Evolutionary conservation across 305 asterid genomes (phyloP), one percentile per base, ranked within the genome.

Genomic region (Petunia hybrid): DNA sequence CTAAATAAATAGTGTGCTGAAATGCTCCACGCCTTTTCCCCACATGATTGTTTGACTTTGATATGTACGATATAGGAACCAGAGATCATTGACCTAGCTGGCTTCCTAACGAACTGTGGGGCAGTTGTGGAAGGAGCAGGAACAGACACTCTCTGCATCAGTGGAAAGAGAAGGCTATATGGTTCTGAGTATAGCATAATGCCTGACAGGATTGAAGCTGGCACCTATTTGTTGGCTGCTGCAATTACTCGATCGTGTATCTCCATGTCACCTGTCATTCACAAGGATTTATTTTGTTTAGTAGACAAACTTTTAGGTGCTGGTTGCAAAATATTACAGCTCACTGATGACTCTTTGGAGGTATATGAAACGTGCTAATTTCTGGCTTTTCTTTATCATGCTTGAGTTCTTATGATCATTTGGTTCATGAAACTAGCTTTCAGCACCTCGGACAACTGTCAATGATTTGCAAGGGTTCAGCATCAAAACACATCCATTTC

Each of bases 51-150:
- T 31, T 68, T 14, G 16, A 16, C 76, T 16, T 45, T 69, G 46
- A 77, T 41, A 42, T 61, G 69, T 56, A 60, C 55, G 13, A n/a
- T 13, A 39, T 82, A 89, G 92, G 92, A 89, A 56, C 92, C 90
- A 0, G 90, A 87, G 81, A 84, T 89, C 57, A 53, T 70, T 48
- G 92, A 89, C 67, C 88, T 89, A 13, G 90, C 89, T 39, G 22
- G 60, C 67, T 89, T 81, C 82, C 79, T 89, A 45, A 74, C 80
- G 5, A 87, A 83, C 56, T 41, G 82, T 14, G 90, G 92, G 77
- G 92, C 89, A 7, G 56, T 14, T 4, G 80, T 89, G 6, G 83
- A 84, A 63, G 88, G 89, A 41, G 89, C 55, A 42, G 92, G 92
- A 16, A 84, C 90, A 12, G 61, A 74, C 62, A 77, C 60, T 45